Evolutionary conservation across 176 grass and related monocot genomes (phyloP).

Genomic region (Elaeis guineensis): DNA sequence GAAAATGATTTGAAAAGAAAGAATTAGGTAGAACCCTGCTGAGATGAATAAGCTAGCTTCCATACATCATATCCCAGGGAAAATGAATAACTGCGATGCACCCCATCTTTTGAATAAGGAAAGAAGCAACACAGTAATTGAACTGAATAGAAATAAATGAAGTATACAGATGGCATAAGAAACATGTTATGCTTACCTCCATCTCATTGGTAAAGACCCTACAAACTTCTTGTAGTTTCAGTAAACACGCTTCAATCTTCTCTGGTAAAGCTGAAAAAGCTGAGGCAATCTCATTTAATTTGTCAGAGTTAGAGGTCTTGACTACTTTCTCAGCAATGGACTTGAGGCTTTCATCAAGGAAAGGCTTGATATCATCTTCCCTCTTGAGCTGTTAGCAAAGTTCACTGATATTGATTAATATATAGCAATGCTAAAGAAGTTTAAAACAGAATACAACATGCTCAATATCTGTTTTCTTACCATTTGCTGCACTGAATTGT

Average conservation of each 20-base stretch:
- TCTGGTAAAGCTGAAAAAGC: constrained; percentile 45
- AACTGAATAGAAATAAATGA: no score
- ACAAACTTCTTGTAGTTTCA: constrained; percentile 55
- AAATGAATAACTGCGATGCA: no score
- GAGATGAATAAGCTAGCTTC: no score
- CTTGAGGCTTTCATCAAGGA: constrained; percentile 43
- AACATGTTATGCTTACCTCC: constrained; percentile 33
- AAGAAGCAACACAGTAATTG: background rate
- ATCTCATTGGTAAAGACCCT: constrained; percentile 50
- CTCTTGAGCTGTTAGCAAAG: constrained; percentile 58
- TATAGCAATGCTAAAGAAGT: background rate
- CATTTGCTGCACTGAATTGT: constrained; percentile 65
- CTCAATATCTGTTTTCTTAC: constrained; percentile 30
- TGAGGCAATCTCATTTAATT: constrained; percentile 62
- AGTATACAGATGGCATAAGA: background rate
- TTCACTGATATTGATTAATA: constrained; percentile 9
- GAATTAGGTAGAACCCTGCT: no score
- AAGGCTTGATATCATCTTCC: constrained; percentile 66
- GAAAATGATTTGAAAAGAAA: no score
- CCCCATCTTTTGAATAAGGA: background rate
- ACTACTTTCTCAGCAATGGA: constrained; percentile 32
- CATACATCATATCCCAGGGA: no score
- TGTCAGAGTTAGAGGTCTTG: constrained; percentile 34
- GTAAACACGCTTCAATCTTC: constrained; percentile 43
- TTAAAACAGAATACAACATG: background rate